Base-by-base conservation (phyloP, 176 grass and related monocot genomes). In the Cymbopogon citratus region DNA sequence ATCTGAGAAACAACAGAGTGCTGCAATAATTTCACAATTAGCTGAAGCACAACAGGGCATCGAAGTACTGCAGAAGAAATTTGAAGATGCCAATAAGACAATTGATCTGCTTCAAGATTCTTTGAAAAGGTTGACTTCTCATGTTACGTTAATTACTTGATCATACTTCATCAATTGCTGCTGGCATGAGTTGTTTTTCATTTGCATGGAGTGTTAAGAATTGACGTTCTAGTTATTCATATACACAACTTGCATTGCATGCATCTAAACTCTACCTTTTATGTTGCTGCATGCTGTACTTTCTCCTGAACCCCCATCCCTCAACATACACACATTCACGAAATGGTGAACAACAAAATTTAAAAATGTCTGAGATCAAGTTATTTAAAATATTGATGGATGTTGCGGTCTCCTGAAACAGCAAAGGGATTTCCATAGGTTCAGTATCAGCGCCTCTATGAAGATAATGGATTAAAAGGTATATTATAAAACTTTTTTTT, bases 61-160 rank as follows among this genome's bases (percentile, higher is more conserved):
- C 19, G 85, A 87, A 87, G 87, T 83, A 85, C 70, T 93, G 46
- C 63, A 87, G 48, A 90, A 87, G 77, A 89, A 90, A 69, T 67
- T 90, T 68, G 77, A 64, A 78, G 87, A 90, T 78, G 66, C 81
- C 57, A 93, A 39, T 62, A 93, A 34, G 66, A 82, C 70, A 93
- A 83, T 85, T 54, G 77, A 87, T 82, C 48, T 83, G 33, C 87
- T 90, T 93, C 87, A 90, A 87, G 87, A 90, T 68, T 89, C 87
- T 82, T 81, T 90, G 35, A 87, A 93, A 78, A 92, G 87, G 91
- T 92, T 87, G 76, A 57, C 13, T 78, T 83, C 60, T 79, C 45
- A 73, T 54, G 9, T 66, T 65, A n/a, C 9, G 19, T 72, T 87
- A 63, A 71, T 78, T 79, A 83, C 15, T 75, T 14, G 8, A 74